phyloP scores from a whole-genome alignment of 176 grass and related monocot species.

The Zizania latifolia region DNA sequence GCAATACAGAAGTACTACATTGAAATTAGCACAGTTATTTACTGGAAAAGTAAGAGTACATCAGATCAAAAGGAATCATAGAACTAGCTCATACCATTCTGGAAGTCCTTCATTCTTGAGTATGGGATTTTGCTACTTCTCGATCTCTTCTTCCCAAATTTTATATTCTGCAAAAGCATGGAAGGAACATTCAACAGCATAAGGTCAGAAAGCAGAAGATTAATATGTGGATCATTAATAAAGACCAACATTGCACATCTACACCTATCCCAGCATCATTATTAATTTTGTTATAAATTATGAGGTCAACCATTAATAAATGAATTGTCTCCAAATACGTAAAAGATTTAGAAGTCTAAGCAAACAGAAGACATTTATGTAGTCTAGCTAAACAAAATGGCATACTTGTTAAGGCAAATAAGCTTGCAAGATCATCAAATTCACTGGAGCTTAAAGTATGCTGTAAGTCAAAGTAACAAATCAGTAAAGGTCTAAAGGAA shows the following conservation, averaged over 20 bases:
- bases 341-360: constrained; percentile 16
- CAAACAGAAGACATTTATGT: neutral
- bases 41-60: no score
- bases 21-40: no score
- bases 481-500: no score
- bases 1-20: no score
- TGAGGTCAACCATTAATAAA: neutral
- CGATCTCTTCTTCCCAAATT: constrained; percentile 98
- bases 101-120: constrained; percentile 76
- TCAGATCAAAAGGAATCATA: no score
- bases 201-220: constrained; percentile 8
- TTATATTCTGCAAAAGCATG: constrained; percentile 59
- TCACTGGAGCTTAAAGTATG: no score
- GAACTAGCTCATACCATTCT: constrained; percentile 86
- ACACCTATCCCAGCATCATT: neutral
- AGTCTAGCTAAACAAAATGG: neutral
- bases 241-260: neutral
- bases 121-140: constrained; percentile 93
- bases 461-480: no score
- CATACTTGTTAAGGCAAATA: constrained; percentile 94
- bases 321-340: neutral
- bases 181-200: neutral
- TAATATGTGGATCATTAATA: neutral
- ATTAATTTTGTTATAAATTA: neutral
- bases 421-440: no score